Base-by-base conservation (phyloP, 2,329 filamentous ascomycete genomes). In the Chrysoporthe cubensis region DNA sequence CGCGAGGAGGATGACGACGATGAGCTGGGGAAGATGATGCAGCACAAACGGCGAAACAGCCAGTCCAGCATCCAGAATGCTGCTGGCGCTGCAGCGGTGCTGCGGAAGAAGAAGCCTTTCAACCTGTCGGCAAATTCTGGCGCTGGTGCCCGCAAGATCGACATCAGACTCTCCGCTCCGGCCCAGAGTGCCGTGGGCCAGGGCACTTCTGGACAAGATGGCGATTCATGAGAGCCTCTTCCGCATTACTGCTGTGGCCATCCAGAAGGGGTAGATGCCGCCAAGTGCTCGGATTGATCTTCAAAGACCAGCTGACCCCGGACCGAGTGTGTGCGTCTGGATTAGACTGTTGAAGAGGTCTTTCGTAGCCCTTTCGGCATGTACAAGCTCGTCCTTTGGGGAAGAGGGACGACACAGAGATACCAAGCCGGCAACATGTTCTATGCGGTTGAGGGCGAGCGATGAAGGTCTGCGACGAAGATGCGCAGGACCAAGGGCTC, bases 1-100 rank as follows among this genome's bases (percentile, higher is more conserved):
- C 88, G 96, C 73, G 94, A 97, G 76, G 95, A 97, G 67, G 93
- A 97, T 70, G 95, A 97, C 58, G 94, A 97, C 66, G 94, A 97
- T 71, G 93, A 95, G 75, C 81, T 98, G n/a, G 89, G 90, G 65
- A 97, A 96, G 79, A 84, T 97, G 73, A 88, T 92, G 71, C 82
- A 86, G 61, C 83, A 82, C 74, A 90, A 90, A 75, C 84, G 88
- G 52, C 85, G 88, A 48, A 89, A 87, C 73, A 88, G 85, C 76
- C 83, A 80, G 66, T 85, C 86, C 8, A 81, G 81, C 2, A 81
- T 80, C 18, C 78, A 80, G 11, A 83, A 80, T 56, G 71, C 77
- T 2, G 76, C 80, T 26, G 71, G 73, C 48, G 71, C 78, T 16
- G 74, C 80, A n/a, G 78, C 78, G 21, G 76, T 80, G 18, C 77